Base-by-base conservation (phyloP, 1,284 basidiomycete species). In the Trichosporon ovoides region DNA sequence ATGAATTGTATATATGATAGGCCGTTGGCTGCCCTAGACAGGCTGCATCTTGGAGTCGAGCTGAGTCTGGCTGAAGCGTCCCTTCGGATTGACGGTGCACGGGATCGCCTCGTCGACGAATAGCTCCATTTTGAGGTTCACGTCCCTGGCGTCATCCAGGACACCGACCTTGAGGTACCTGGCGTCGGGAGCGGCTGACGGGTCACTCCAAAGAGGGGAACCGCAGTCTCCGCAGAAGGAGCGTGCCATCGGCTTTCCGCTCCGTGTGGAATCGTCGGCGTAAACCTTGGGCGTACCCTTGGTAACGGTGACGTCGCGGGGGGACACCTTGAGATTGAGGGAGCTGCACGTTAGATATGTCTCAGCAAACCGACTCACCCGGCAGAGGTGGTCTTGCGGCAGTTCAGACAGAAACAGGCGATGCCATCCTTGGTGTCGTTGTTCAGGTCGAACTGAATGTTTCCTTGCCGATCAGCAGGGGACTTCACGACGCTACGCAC, bases 201-300 rank as follows among this genome's bases (percentile, higher is more conserved):
- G 60, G 38, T 62, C 60, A 24, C 57, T 56, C 54, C 54, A 62
- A 13, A 62, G 56, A 2, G 57, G 33, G 10, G 28, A 43, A 20
- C 60, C 60, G 52, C 60, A 62, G 20, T 56, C 55, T 34, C 57
- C 57, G 55, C 60, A 62, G 52, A 62, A 62, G 28, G 14, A 52
- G 55, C 60, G 60, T 11, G 35, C 7, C 54, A 58, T 56, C 18
- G 54, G 54, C 57, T 56, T 58, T 36, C 59, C 59, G 53, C 40
- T n/a, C 9, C 28, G 33, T 14, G 53, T 55, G 7, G 36, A 38
- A 18, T 22, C 51, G 52, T 62, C 60, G 14, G 31, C 1, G 52
- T 48, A 62, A n/a, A 38, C 35, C 51, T 53, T 51, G 24, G 60
- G 60, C 20, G 51, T 40, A 38, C 60, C 60, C 60, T 56, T 49